Base-by-base conservation (phyloP, 306 rosid genomes). In the Rosa chinensis region DNA sequence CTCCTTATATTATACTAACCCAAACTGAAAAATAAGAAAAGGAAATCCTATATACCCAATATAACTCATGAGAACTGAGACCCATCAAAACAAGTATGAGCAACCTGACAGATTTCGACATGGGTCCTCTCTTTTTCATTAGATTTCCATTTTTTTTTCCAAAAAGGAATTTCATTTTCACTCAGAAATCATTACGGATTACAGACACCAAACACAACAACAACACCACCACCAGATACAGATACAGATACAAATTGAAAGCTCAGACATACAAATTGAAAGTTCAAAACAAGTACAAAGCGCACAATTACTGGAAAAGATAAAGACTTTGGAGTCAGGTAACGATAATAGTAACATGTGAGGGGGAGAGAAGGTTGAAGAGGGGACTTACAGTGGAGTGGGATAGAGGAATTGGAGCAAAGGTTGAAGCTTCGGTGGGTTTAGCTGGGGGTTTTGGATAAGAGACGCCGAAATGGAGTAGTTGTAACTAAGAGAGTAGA, bases 401-500 rank as follows among this genome's bases (percentile, higher is more conserved):
- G 68, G 18, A 4, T 35, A 82, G n/a, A 59, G 64, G 47, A 14
- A 50, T 25, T 43, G 58, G 59, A 53, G 59, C 21, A 66, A 70
- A 78, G 90, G 81, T 73, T 77, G 79, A 40, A 61, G 73, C 68
- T 21, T n/a, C 4, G 13, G 47, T 74, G 68, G 68, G 78, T 74
- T 42, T 74, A 40, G 77, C 3, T 0, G 49, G 76, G 77, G 44
- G 1, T 44, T 78, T 76, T 75, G 85, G 88, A 85, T 82, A 85
- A 85, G 85, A 81, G 63, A 64, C 14, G 44, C 79, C 52, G 72
- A 67, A 53, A 47, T 12, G 67, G 25, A 49, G 44, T 7, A 32
- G 35, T 1, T 32, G 35, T 32, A 32, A 32, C 9, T 7, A 8
- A 43, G 80, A 32, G 28, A 20, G 53, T 3, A 8, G 14, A 5